Percentiles rank a stretch among this genome's conserved stretches.
Conservation (phyloP, 192 early-diverging fungal genomes). For the Coemansia sp. region DNA sequence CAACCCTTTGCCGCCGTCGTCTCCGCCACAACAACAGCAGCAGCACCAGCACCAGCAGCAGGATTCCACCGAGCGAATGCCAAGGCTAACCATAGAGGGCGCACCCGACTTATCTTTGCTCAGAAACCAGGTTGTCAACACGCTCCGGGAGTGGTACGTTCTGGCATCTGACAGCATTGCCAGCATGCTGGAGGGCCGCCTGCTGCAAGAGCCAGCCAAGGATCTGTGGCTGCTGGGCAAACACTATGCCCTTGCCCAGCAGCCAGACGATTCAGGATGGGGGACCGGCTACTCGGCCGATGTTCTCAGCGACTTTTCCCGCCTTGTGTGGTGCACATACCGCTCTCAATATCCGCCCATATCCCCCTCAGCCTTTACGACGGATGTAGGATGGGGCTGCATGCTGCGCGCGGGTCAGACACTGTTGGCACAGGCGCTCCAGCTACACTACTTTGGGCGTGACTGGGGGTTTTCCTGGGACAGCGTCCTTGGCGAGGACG, state of each 20-base stretch:
- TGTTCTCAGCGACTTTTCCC: conserved; percentile 78
- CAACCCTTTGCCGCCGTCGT: no score
- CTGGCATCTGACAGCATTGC: conserved; percentile 42
- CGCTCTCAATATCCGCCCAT: conserved; percentile 83
- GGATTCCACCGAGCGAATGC: not conserved
- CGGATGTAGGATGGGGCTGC: conserved; percentile 93
- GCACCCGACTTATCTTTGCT: conserved; percentile 9
- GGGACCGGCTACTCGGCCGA: conserved; percentile 19
- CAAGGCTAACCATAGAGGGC: not conserved
- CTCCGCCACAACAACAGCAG: no score
- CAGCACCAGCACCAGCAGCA: not conserved
- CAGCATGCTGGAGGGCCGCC: conserved; percentile 36
- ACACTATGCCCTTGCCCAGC: conserved; percentile 19
- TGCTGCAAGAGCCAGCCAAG: conserved; percentile 22
- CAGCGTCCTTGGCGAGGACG: conserved; percentile 5
- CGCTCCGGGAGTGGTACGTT: conserved; percentile 48
- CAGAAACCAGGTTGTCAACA: conserved; percentile 37
- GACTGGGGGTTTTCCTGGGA: conserved; percentile 32
- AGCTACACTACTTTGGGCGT: conserved; percentile 72
- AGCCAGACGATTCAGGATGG: conserved; percentile 11
- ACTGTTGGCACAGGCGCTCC: conserved; percentile 78
- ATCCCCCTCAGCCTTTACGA: conserved; percentile 67
- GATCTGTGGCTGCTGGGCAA: conserved; percentile 49
- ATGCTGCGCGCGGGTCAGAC: conserved; percentile 95
- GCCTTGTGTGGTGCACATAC: conserved; percentile 91